A percentile compares a stretch with the other conserved stretches of the same genome.
Evolutionary conservation across 768 basidiomycete genomes (phyloP).

Genomic region (Tricholoma matsutake): DNA sequence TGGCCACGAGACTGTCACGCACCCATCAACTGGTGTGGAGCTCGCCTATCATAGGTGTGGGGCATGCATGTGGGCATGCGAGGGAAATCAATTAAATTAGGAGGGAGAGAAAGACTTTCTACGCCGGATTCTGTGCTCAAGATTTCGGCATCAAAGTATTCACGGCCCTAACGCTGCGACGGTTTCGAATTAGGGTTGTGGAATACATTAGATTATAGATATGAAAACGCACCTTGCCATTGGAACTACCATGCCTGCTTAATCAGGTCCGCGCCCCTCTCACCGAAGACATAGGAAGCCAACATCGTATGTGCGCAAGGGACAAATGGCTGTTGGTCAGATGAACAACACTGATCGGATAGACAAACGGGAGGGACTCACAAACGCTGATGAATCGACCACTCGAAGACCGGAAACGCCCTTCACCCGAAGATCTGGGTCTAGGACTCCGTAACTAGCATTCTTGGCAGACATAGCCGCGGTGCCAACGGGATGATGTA

Average conservation of each 20-base stretch:
- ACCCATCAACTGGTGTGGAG: too few relatives aligned
- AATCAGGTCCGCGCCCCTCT: conserved; percentile 28
- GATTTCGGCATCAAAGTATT: too few relatives aligned
- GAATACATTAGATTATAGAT: background rate
- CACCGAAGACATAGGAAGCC: conserved; percentile 26
- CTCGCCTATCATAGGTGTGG: too few relatives aligned
- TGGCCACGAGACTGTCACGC: too few relatives aligned
- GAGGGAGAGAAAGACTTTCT: too few relatives aligned
- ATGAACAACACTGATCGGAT: background rate
- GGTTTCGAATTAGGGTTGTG: background rate
- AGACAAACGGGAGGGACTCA: background rate
- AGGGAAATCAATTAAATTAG: too few relatives aligned
- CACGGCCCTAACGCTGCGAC: too few relatives aligned
- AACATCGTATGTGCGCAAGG: conserved; percentile 27
- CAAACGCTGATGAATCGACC: conserved; percentile 28
- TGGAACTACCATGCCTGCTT: conserved; percentile 12
- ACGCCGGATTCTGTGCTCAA: too few relatives aligned
- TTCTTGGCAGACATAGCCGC: conserved; percentile 21
- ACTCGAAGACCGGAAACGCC: conserved; percentile 27
- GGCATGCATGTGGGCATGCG: too few relatives aligned
- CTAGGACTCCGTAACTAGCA: conserved; percentile 25
- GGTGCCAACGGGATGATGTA: conserved; percentile 23
- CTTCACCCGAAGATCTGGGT: conserved; percentile 29
- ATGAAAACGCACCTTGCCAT: background rate
- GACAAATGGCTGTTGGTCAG: conserved; percentile 17